A percentile compares a stretch with the other conserved stretches of the same genome.
Evolutionary conservation across 2,329 filamentous ascomycete genomes (phyloP).

Genomic region (Lecanicillium sp.): DNA sequence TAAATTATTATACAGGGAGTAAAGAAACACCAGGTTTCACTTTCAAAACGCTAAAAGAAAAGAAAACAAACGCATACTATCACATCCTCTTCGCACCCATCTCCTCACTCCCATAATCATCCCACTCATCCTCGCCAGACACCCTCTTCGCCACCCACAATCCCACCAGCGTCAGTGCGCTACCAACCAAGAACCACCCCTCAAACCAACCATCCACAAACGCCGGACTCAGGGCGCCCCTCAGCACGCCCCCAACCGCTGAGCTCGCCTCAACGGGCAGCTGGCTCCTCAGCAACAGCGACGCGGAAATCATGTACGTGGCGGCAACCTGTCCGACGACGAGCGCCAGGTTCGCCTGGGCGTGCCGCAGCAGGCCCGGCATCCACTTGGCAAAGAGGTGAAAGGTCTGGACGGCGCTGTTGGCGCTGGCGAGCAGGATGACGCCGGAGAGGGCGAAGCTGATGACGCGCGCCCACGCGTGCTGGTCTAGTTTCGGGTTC

Average conservation of each 20-base stretch:
- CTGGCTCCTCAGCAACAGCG: conserved; percentile 69
- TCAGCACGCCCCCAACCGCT: conserved; percentile 69
- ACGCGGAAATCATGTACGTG: conserved; percentile 77
- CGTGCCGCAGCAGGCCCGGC: conserved; percentile 63
- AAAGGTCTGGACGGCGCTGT: conserved; percentile 78
- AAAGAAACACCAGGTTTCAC: no score
- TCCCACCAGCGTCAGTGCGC: conserved; percentile 57
- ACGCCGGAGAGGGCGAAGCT: conserved; percentile 77
- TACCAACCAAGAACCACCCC: conserved; percentile 71
- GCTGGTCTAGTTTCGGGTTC: conserved; percentile 74
- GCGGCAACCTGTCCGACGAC: conserved; percentile 74
- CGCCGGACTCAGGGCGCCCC: conserved; percentile 58
- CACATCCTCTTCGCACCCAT: conserved; percentile 60
- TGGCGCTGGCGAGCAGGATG: conserved; percentile 75
- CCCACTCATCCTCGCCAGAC: conserved; percentile 48
- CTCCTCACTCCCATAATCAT: conserved; percentile 57
- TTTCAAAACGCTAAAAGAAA: conserved; percentile 8
- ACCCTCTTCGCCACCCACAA: conserved; percentile 66
- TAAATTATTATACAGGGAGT: no score
- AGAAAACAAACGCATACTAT: conserved; percentile 6
- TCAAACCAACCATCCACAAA: conserved; percentile 76
- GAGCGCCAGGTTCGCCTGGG: conserved; percentile 71
- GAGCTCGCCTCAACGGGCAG: conserved; percentile 69
- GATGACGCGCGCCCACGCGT: conserved; percentile 77
- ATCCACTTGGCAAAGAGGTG: conserved; percentile 71